Conservation (phyloP, 257 asterid genomes). For the Rauvolfia tetraphylla region DNA sequence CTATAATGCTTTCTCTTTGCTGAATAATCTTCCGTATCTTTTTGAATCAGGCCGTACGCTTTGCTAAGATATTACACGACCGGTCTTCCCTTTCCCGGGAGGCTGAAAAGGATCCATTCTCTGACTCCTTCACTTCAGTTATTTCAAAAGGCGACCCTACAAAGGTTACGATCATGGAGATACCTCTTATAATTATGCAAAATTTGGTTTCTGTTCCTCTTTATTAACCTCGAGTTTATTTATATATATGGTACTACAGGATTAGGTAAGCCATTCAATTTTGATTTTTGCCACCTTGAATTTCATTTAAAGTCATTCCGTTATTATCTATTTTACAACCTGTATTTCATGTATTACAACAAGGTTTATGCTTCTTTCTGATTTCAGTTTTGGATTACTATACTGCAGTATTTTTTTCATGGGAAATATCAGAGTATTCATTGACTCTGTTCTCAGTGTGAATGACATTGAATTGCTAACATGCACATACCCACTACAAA, state of each 20-base stretch:
- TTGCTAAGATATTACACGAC: constrained; percentile 18
- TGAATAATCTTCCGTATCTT: neutral
- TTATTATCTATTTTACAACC: neutral
- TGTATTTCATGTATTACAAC: no score
- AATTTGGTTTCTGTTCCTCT: neutral
- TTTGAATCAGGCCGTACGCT: constrained; percentile 20
- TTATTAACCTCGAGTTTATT: neutral
- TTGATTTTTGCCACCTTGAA: neutral
- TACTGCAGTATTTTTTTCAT: neutral
- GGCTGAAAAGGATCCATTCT: constrained; percentile 15
- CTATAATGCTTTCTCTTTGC: neutral
- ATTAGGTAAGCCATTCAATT: neutral
- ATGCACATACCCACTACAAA: neutral
- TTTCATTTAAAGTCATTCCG: neutral
- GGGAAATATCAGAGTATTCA: no score
- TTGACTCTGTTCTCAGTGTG: neutral
- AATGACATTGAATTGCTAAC: neutral
- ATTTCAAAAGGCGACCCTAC: constrained; percentile 23
- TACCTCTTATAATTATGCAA: neutral
- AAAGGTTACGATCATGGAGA: constrained; percentile 23
- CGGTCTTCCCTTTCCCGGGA: constrained; percentile 24
- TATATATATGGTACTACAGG: neutral
- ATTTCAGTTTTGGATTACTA: neutral
- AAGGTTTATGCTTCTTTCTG: neutral
- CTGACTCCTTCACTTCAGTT: constrained; percentile 13